phyloP scores from a whole-genome alignment of 2,329 filamentous ascomycete genomes.

The Bipolaris victoriae region DNA sequence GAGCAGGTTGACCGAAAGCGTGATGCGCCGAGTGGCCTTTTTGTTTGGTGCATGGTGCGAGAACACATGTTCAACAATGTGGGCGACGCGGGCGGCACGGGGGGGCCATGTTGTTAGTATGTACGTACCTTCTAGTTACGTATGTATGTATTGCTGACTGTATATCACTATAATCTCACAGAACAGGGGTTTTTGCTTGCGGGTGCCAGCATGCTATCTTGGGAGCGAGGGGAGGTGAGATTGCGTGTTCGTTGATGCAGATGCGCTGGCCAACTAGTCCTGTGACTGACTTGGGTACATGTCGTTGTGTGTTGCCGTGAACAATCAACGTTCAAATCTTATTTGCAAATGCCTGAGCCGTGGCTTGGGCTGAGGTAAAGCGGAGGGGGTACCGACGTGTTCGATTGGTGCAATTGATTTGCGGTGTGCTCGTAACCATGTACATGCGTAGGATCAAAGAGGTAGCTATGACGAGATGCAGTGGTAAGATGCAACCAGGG shows the following conservation, averaged over 20 bases:
- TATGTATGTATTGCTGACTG: constrained; percentile 2
- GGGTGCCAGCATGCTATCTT: neutral
- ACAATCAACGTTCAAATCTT: neutral
- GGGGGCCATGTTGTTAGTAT: too few relatives aligned
- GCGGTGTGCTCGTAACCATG: neutral
- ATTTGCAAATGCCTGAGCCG: neutral
- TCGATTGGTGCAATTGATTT: neutral
- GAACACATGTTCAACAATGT: constrained; percentile 12
- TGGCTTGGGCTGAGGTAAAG: neutral
- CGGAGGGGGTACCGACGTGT: neutral
- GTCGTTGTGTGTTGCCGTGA: neutral
- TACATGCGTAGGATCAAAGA: neutral
- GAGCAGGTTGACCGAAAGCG: too few relatives aligned
- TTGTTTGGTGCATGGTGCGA: neutral
- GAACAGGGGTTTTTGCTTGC: neutral
- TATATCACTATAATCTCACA: neutral
- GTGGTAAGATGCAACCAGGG: neutral
- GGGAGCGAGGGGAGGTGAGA: neutral
- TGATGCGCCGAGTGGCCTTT: too few relatives aligned
- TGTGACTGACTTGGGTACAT: neutral
- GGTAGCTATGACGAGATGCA: constrained; percentile 4
- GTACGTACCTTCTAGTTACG: too few relatives aligned
- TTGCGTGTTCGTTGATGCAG: neutral
- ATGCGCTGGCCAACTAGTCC: neutral
- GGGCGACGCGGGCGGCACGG: neutral